Evolutionary conservation across 1,139 yeast genomes (phyloP).

Genomic region (Lodderomyces margitis): DNA sequence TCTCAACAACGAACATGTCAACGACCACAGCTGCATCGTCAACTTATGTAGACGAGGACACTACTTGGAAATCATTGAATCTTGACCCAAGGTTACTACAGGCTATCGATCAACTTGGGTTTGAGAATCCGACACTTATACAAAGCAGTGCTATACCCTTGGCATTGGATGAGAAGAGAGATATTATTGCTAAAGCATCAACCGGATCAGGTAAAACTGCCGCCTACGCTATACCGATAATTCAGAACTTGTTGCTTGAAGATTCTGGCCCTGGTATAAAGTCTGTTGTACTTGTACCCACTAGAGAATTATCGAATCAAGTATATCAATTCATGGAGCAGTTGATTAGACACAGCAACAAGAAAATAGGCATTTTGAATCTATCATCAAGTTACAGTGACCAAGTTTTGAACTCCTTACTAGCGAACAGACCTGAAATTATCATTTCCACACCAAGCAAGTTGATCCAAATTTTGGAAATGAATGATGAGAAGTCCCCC

Average conservation of each 20-base stretch:
- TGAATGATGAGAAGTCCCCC: slow-evolving; percentile 35
- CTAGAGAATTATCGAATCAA: slow-evolving; percentile 83
- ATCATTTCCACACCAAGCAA: slow-evolving; percentile 87
- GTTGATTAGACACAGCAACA: slow-evolving; percentile 69
- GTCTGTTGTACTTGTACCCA: slow-evolving; percentile 75
- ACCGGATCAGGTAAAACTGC: slow-evolving; percentile 93
- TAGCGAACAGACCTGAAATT: slow-evolving; percentile 75
- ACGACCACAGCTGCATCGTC: slow-evolving; percentile 49
- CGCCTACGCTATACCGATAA: slow-evolving; percentile 76
- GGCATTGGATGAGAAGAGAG: slow-evolving; percentile 83
- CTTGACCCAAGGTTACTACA: slow-evolving; percentile 81
- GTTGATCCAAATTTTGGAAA: slow-evolving; percentile 58
- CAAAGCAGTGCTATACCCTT: slow-evolving; percentile 92
- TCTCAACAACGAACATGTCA: slow-evolving; percentile 3
- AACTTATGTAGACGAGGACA: slow-evolving; percentile 66
- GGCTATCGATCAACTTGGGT: slow-evolving; percentile 81
- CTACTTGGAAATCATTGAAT: slow-evolving; percentile 68
- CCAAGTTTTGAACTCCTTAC: slow-evolving; percentile 66
- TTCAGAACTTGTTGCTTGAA: slow-evolving; percentile 56
- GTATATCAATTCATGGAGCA: slow-evolving; percentile 69
- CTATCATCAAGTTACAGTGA: slow-evolving; percentile 73
- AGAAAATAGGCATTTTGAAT: slow-evolving; percentile 64
- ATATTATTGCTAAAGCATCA: slow-evolving; percentile 82
- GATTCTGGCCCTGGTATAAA: slow-evolving; percentile 31
- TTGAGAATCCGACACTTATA: slow-evolving; percentile 80